Conservation (phyloP, 306 rosid species). For the Rosa persica region DNA sequence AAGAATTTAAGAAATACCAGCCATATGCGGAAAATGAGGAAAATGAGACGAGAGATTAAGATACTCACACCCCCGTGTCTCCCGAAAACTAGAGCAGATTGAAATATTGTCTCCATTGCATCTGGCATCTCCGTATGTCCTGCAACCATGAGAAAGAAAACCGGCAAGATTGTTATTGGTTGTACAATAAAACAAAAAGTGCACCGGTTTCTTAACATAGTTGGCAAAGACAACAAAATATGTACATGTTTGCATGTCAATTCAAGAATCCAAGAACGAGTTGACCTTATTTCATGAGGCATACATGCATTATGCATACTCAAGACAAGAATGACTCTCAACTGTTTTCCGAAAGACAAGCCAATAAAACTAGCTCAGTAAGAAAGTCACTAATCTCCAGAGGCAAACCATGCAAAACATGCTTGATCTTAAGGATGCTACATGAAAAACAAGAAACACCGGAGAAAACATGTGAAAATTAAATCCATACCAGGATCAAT, state of each 20-base stretch:
- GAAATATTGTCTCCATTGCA: conserved; percentile 97
- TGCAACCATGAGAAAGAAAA: conserved; percentile 41
- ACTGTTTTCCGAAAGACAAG: background rate
- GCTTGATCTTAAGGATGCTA: background rate
- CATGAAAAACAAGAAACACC: background rate
- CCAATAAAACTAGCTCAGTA: background rate
- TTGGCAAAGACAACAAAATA: background rate
- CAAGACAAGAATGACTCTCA: conserved; percentile 2
- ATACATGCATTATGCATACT: conserved; percentile 3
- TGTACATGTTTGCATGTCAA: background rate
- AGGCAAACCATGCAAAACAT: background rate
- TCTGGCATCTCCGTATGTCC: conserved; percentile 96
- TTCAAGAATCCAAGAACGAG: background rate
- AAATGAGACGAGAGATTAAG: conserved; percentile 12
- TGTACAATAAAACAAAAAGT: background rate
- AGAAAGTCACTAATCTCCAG: background rate
- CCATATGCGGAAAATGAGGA: background rate
- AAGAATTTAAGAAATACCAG: conserved; percentile 14
- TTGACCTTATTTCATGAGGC: background rate
- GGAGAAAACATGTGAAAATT: background rate
- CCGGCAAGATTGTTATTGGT: background rate
- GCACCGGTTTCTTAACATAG: background rate
- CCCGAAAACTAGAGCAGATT: conserved; percentile 91
- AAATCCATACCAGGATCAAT: conserved; percentile 77
- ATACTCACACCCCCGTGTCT: conserved; percentile 86